A percentile compares a stretch with the other conserved stretches of the same genome.
Conservation (phyloP, 2,329 filamentous ascomycete genomes). For the Sporothrix sp. region DNA sequence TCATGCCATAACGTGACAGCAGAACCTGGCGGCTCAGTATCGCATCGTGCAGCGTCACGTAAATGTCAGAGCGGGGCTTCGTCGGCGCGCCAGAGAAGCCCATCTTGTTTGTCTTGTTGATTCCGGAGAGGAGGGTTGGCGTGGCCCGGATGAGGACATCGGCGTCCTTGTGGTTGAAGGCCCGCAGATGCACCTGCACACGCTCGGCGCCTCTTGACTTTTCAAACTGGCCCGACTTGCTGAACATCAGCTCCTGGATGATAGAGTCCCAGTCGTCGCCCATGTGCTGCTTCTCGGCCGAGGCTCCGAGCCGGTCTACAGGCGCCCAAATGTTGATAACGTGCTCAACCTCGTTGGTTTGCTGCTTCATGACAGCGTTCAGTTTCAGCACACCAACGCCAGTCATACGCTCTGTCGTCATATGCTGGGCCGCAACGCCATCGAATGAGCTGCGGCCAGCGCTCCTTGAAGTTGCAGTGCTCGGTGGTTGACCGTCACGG, state of each 20-base stretch:
- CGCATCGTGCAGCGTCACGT: slow-evolving; percentile 73
- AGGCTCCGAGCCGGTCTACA: slow-evolving; percentile 34
- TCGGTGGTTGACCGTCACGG: slow-evolving; percentile 41
- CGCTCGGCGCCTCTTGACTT: slow-evolving; percentile 64
- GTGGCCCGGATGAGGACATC: slow-evolving; percentile 75
- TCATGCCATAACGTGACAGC: slow-evolving; percentile 58
- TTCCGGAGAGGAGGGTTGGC: slow-evolving; percentile 74
- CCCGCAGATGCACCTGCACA: slow-evolving; percentile 67
- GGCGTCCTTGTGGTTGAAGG: slow-evolving; percentile 68
- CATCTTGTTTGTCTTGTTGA: slow-evolving; percentile 76
- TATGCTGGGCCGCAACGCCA: slow-evolving; percentile 19
- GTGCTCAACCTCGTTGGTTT: slow-evolving; percentile 63
- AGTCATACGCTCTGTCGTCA: slow-evolving; percentile 55
- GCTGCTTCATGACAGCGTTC: slow-evolving; percentile 62
- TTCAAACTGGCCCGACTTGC: slow-evolving; percentile 62
- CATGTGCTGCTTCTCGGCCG: slow-evolving; percentile 46
- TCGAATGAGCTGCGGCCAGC: slow-evolving; percentile 12
- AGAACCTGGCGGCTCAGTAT: slow-evolving; percentile 67
- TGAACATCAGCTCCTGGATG: slow-evolving; percentile 63
- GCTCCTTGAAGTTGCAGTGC: slow-evolving; percentile 44
- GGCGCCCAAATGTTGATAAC: slow-evolving; percentile 70
- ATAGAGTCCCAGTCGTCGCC: slow-evolving; percentile 63
- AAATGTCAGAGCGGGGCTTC: slow-evolving; percentile 86
- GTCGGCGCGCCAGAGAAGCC: slow-evolving; percentile 89
- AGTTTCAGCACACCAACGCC: slow-evolving; percentile 71